Conservation (phyloP, 176 grass and related monocot genomes). For the Aegilops tauschii region DNA sequence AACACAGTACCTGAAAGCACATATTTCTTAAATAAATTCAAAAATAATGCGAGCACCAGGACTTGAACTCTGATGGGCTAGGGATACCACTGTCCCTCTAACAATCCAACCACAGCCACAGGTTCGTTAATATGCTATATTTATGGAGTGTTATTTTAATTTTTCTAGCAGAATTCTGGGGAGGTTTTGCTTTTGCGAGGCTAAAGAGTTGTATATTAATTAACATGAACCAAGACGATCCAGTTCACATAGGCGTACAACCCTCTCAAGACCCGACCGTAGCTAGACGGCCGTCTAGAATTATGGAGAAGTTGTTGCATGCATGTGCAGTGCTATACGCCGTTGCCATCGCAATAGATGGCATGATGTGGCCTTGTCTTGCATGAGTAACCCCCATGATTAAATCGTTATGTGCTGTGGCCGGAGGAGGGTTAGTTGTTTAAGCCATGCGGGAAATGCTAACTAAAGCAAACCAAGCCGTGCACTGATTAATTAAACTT, state of each 20-base stretch:
- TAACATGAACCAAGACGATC: too few relatives aligned
- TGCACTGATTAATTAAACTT: constrained; percentile 3
- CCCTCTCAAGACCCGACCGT: too few relatives aligned
- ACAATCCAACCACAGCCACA: too few relatives aligned
- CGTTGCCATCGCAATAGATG: constrained; percentile 39
- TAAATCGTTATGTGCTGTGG: constrained; percentile 41
- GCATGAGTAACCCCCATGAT: constrained; percentile 42
- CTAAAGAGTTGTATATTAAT: too few relatives aligned
- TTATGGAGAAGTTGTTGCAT: background rate
- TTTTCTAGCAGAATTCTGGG: background rate
- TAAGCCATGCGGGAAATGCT: constrained; percentile 31
- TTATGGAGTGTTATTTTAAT: background rate
- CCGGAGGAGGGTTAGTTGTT: background rate
- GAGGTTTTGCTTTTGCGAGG: background rate
- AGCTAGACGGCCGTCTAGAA: too few relatives aligned
- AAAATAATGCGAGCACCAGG: too few relatives aligned
- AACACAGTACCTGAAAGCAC: too few relatives aligned
- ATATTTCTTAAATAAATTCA: too few relatives aligned
- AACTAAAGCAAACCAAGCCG: constrained; percentile 12
- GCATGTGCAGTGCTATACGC: constrained; percentile 11
- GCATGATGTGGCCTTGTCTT: constrained; percentile 56
- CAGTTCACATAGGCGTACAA: too few relatives aligned
- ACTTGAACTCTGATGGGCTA: too few relatives aligned
- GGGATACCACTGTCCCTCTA: too few relatives aligned
- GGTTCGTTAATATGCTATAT: background rate